Evolutionary conservation across 2,329 filamentous ascomycete species (phyloP), one percentile per base, ranked within the genome.

Genomic region (Aureobasidium subglaciale): DNA sequence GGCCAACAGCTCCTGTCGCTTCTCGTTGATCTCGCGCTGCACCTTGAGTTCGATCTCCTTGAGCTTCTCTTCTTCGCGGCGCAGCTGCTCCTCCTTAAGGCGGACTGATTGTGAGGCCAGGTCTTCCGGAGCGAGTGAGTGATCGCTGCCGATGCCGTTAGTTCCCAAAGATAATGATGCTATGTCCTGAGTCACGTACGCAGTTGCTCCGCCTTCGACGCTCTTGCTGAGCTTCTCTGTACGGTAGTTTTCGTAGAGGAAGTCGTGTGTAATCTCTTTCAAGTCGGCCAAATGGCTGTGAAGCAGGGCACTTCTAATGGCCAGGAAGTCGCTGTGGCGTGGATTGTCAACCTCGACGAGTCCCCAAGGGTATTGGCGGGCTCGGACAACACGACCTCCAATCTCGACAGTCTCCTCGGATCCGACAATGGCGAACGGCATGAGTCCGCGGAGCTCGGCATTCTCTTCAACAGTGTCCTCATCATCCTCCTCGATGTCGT

Each of bases 161-260:
- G 66, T 57, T 34, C 4, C 35, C 38, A 52, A 43, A 32, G 15
- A 25, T 43, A 42, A 29, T 15, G 13, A 40, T 32, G 27, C 50
- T 24, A 54, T 34, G 9, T 35, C 29, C 45, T 42, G 40, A 50
- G 56, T 59, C 59, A 90, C 90, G 65, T 88, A 96, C 90, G 84
- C 84, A 82, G 84, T 83, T 75, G 84, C 81, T 75, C 88, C 88
- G 72, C 89, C 89, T 70, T 96, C 91, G 65, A 99, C 93, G 72
- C 90, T 96, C 89, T 97, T 99, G 80, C 89, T 95, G 67, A 99
- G 88, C 81, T 97, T 97, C 88, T 99, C 93, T 69, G 93, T 99
- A 90, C 93, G 90, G 83, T 99, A 99, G 78, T 99, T 99, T 74
- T 99, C 93, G 78, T 99, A 99, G 62, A 99, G 79, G 86, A 99